Conservation (phyloP, 2,329 filamentous ascomycete genomes). For the Cordyceps javanica region DNA sequence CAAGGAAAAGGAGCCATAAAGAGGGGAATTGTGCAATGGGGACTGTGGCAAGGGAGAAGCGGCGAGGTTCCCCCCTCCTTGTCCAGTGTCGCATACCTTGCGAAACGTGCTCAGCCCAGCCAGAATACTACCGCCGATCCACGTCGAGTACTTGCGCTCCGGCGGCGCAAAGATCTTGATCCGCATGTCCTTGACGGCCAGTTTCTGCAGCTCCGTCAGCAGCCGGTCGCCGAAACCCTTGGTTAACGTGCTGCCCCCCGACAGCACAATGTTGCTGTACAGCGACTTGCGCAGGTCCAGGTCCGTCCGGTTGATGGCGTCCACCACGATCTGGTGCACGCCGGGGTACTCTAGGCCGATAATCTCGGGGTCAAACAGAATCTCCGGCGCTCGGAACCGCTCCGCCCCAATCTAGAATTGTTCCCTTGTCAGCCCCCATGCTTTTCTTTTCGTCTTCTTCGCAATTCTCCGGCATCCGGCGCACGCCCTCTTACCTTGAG, state of each 20-base stretch:
- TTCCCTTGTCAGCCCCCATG: conserved; percentile 19
- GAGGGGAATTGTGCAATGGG: too few relatives aligned
- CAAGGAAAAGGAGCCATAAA: neutral
- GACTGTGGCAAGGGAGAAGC: too few relatives aligned
- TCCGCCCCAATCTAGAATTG: conserved; percentile 89
- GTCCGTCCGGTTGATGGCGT: conserved; percentile 91
- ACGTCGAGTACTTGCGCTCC: conserved; percentile 96
- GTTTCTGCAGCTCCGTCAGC: conserved; percentile 81
- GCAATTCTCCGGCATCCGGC: too few relatives aligned
- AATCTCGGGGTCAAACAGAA: conserved; percentile 94
- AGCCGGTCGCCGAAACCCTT: conserved; percentile 94
- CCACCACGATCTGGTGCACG: conserved; percentile 95
- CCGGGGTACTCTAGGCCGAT: conserved; percentile 96
- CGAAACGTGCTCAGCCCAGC: conserved; percentile 95
- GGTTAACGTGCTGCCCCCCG: conserved; percentile 90
- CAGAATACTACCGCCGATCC: conserved; percentile 97
- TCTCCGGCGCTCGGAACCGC: conserved; percentile 92
- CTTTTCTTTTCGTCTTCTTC: too few relatives aligned
- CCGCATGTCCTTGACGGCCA: conserved; percentile 97
- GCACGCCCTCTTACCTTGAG: conserved; percentile 60
- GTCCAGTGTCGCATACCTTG: conserved; percentile 72
- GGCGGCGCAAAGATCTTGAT: conserved; percentile 99
- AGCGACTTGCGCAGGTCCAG: conserved; percentile 90
- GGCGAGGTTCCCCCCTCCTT: too few relatives aligned
- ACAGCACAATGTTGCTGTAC: conserved; percentile 95